phyloP scores from a whole-genome alignment of 106 monocot genomes.

The Agapanthus africanus region DNA sequence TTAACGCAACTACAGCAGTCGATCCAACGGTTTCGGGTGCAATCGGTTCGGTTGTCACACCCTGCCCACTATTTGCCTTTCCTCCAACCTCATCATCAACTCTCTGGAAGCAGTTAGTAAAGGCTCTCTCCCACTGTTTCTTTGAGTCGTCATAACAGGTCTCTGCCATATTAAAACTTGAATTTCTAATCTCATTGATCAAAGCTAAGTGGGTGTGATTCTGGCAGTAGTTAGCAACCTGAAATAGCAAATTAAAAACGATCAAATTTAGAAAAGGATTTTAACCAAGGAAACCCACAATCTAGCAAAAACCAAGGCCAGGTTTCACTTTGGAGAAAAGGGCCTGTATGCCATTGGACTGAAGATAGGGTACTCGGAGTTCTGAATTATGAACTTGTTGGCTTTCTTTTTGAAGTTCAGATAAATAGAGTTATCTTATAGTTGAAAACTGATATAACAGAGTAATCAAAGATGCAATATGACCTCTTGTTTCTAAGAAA shows the following conservation, averaged over 20 bases:
- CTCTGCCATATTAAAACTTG: not conserved
- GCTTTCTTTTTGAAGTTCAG: not conserved
- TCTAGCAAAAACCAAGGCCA: not conserved
- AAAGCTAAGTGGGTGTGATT: slow-evolving; percentile 36
- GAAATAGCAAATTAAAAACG: not conserved
- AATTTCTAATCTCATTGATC: slow-evolving; percentile 33
- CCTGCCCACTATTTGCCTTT: slow-evolving; percentile 8
- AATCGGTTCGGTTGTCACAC: slow-evolving; percentile 29
- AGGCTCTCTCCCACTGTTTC: slow-evolving; percentile 55
- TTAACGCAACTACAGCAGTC: slow-evolving; percentile 58
- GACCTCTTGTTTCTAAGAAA: too few relatives aligned
- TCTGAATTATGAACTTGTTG: not conserved
- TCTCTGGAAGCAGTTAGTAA: slow-evolving; percentile 49
- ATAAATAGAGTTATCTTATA: not conserved
- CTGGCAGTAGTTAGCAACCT: slow-evolving; percentile 63
- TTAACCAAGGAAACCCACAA: not conserved
- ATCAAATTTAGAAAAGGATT: not conserved
- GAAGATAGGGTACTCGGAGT: too few relatives aligned
- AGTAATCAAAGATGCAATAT: too few relatives aligned
- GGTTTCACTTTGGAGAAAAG: too few relatives aligned
- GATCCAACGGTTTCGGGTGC: slow-evolving; percentile 70
- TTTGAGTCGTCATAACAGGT: slow-evolving; percentile 14
- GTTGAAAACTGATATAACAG: too few relatives aligned
- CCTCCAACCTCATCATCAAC: slow-evolving; percentile 63
- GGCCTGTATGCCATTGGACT: too few relatives aligned